These are phyloP conservation scores for Fusarium falciforme DNA, from an alignment of 2,329 filamentous ascomycete genomes.

Conservation along the genomic window DNA sequence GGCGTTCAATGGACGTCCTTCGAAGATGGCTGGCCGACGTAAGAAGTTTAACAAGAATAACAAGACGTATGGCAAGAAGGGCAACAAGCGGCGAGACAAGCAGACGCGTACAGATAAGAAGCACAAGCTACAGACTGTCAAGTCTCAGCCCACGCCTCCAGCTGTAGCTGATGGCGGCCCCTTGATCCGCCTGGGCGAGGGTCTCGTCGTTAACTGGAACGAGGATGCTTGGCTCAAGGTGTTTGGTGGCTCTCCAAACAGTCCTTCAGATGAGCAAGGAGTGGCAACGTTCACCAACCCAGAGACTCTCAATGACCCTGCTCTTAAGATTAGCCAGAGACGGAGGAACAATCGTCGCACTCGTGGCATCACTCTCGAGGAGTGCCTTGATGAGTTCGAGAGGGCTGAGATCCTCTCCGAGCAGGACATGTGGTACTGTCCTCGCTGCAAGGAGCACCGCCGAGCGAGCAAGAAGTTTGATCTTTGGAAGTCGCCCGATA, in stretches of 20 bases:
- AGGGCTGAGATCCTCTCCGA: constrained; percentile 94
- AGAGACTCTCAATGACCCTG: constrained; percentile 69
- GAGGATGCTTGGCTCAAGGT: constrained; percentile 75
- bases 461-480: constrained; percentile 97
- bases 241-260: constrained; percentile 64
- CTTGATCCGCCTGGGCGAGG: constrained; percentile 84
- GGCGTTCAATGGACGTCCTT: constrained; percentile 36
- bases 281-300: constrained; percentile 66
- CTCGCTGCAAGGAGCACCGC: constrained; percentile 91
- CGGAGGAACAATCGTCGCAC: constrained; percentile 66
- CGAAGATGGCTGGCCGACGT: constrained; percentile 50
- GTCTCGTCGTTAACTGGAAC: constrained; percentile 88
- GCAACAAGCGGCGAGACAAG: constrained; percentile 60
- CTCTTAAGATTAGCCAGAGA: constrained; percentile 72
- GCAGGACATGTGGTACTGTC: constrained; percentile 98
- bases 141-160: constrained; percentile 52
- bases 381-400: constrained; percentile 94
- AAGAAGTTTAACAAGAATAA: constrained; percentile 62
- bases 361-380: constrained; percentile 83
- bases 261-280: constrained; percentile 64
- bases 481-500: constrained; percentile 96
- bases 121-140: constrained; percentile 46
- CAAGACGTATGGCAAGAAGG: constrained; percentile 62
- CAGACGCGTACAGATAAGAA: constrained; percentile 53
- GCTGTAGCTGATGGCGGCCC: constrained; percentile 64